Base-by-base conservation (phyloP, 345 rosid species). In the Triadica sebifera region DNA sequence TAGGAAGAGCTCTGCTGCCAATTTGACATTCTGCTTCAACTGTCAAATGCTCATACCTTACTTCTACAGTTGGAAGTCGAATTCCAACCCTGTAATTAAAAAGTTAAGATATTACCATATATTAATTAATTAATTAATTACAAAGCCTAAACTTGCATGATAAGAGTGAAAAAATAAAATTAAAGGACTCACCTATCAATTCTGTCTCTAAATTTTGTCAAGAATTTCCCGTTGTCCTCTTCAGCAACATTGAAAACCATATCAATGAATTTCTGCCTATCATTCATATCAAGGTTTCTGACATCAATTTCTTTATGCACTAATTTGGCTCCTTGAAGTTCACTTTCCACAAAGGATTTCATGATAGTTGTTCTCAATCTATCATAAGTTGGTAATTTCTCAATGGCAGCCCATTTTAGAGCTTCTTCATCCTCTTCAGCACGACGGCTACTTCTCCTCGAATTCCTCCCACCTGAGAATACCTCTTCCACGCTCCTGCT, bases 341-440 rank as follows among this genome's bases (percentile, higher is more conserved):
- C 89, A n/a, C 75, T 38, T 6, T 91, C 47, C 0, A 34, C 92
- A 3, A 73, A 76, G 3, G 91, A 72, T 7, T 87, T 83, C 84
- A 94, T 87, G 81, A 94, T 82, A 60, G 91, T 86, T 53, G 96
- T 94, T 17, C 96, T 85, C 24, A 94, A 67, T 34, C 98, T 86
- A 68, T 83, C 89, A 75, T 90, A 94, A 0, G 98, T 94, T 5
- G 98, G 98, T 43, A 94, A 71, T 57, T 85, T 90, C 86, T 94
- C 98, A 50, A 94, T 90, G 25, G 98, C 97, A 8, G 97, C 98
- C 98, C 98, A 94, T 84, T 85, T 94, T 6, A 94, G 88, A 22
- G 97, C 96, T 74, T 94, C 98, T 79, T 94, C 96, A 39, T 94
- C 98, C 59, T 89, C 96, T 52, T 85, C 88, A 3, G 77, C 80